A percentile compares a stretch with the other conserved stretches of the same genome.
Conservation (phyloP, 805 yeast genomes). For the Myxozyma mucilagina region DNA sequence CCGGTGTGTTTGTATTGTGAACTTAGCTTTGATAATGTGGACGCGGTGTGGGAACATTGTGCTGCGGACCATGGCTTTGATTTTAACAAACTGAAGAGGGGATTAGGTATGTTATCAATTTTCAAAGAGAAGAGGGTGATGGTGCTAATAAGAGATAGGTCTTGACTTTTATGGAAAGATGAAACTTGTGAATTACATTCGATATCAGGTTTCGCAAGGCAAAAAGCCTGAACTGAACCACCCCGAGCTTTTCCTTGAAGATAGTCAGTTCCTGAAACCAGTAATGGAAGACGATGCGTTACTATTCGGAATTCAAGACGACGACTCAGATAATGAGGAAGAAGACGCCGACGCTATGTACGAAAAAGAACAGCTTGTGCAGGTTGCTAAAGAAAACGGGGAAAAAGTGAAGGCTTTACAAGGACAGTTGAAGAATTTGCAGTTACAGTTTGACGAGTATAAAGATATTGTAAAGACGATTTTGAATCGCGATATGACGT, state of each 20-base stretch:
- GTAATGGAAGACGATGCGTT: constrained; percentile 35
- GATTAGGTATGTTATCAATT: constrained; percentile 5
- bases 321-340: constrained; percentile 31
- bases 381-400: constrained; percentile 7
- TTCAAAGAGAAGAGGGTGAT: background rate
- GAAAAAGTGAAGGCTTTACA: constrained; percentile 13
- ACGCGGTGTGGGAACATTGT: constrained; percentile 33
- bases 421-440: constrained; percentile 17
- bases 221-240: constrained; percentile 20
- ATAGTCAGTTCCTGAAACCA: constrained; percentile 34
- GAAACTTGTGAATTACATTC: constrained; percentile 36
- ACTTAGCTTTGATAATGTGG: constrained; percentile 23
- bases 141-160: constrained; percentile 5
- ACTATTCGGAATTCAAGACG: constrained; percentile 34
- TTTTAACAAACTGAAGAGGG: constrained; percentile 21
- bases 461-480: constrained; percentile 20
- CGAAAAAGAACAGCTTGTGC: constrained; percentile 35
- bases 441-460: constrained; percentile 26
- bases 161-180: constrained; percentile 36
- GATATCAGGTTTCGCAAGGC: constrained; percentile 28
- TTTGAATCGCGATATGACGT: constrained; percentile 10
- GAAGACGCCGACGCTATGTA: constrained; percentile 22
- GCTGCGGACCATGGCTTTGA: constrained; percentile 33
- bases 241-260: constrained; percentile 29
- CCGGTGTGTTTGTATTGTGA: constrained; percentile 32